Evolutionary conservation across 352 stramenopile species (phyloP), one percentile per base, ranked within the genome.

Genomic region (Globisporangium splendens): DNA sequence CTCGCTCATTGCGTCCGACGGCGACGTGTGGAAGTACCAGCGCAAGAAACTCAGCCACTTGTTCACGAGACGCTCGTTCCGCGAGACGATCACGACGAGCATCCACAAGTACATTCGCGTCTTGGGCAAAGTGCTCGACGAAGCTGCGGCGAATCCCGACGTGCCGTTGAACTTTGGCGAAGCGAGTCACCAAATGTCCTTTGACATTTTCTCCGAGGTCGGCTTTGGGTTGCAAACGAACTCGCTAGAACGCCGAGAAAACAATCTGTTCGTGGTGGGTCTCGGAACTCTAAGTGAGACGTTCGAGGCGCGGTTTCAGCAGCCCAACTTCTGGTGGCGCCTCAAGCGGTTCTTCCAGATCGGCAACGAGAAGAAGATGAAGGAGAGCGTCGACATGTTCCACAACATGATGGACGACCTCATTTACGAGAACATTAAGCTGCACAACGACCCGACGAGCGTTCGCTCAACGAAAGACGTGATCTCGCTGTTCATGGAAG

Each of bases 41-140:
- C 69, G 83, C 48, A 90, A 92, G 61, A 82, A 70, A 43, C 74
- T 87, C 57, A 91, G 79, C 47, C 88, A 94, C 22, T 83, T 96
- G 3, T 92, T 94, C 31, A 89, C 77, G 8, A 77, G 70, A 59
- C 68, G 66, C 8, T 61, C 66, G 14, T 73, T 83, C 50, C 50
- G 70, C 7, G 68, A 75, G 18, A 69, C 59, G 49, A 73, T 83
- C 51, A 67, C 48, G 21, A 50, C 65, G 24, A 75, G 62, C 33
- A 63, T 82, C 46, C 65, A 75, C 39, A 72, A 77, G 41, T 72
- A 82, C 54, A 69, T 70, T 39, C 44, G 68, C 7, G 51, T 72
- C 18, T 31, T 82, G 46, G 61, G 61, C 15, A 63, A 51, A 21
- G 63, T 54, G 21, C 56, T 80, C 13, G 58, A 57, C 20, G 22